phyloP scores from a whole-genome alignment of 495 filamentous ascomycete species.

The Trichoderma gamsii region DNA sequence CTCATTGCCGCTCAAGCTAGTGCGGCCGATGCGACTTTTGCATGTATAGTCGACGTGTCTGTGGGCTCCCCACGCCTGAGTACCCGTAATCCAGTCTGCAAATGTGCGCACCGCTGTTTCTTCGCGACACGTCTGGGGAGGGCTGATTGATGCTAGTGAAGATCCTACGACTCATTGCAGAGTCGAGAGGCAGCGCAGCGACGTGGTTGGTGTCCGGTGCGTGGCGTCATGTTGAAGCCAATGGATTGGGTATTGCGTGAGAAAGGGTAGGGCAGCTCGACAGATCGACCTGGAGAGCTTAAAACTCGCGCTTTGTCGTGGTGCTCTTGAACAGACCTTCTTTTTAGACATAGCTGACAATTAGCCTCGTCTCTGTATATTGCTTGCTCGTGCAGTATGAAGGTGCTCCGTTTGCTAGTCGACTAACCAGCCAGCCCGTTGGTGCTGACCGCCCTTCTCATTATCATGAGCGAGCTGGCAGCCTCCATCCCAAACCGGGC shows the following conservation, averaged over 20 bases:
- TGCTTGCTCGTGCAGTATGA: not conserved
- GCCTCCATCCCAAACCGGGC: conserved; percentile 8
- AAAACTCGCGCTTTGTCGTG: conserved; percentile 4
- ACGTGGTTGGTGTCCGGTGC: not conserved
- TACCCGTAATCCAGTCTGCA: conserved; percentile 1
- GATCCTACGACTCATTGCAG: not conserved
- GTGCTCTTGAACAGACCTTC: not conserved
- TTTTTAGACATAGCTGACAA: not conserved
- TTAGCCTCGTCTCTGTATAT: not conserved
- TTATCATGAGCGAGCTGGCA: not conserved
- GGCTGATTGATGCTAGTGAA: not conserved
- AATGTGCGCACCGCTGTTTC: conserved; percentile 10
- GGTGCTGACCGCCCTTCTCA: conserved; percentile 11
- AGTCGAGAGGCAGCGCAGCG: not conserved
- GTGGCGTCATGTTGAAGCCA: not conserved
- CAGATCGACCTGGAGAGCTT: not conserved
- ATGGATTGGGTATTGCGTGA: not conserved
- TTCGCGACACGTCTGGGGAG: not conserved
- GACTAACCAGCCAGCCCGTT: not conserved
- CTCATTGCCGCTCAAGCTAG: conserved; percentile 13
- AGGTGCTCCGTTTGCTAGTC: not conserved
- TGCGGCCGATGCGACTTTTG: conserved; percentile 10
- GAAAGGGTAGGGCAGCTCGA: not conserved
- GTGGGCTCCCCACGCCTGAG: not conserved
- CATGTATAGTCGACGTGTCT: conserved; percentile 12